phyloP scores from a whole-genome alignment of 2,329 filamentous ascomycete genomes.

The Pleomassaria siparia region DNA sequence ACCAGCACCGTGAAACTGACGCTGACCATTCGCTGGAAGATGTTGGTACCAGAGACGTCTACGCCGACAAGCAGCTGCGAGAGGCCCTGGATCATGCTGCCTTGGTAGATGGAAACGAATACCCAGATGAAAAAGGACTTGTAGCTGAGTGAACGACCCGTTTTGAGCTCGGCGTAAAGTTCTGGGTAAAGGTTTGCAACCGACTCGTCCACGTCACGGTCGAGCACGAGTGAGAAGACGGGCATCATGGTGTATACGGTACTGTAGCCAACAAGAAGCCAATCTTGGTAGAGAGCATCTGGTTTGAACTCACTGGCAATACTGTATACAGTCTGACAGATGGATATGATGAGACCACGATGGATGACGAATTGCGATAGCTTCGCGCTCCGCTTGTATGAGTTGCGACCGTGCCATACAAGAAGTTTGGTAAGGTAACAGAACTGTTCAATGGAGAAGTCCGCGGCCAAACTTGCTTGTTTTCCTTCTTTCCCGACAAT shows the following conservation, averaged over 20 bases:
- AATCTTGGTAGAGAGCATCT: conserved; percentile 89
- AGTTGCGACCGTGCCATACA: conserved; percentile 98
- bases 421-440: conserved; percentile 91
- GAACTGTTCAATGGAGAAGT: conserved; percentile 96
- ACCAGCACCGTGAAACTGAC: conserved; percentile 91
- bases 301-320: conserved; percentile 92
- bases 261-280: conserved; percentile 94
- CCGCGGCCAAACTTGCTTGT: conserved; percentile 90
- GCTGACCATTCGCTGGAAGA: conserved; percentile 68
- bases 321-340: conserved; percentile 97
- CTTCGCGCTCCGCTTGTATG: conserved; percentile 94
- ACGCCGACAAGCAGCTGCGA: conserved; percentile 83
- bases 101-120: conserved; percentile 91
- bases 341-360: conserved; percentile 88
- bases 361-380: conserved; percentile 98
- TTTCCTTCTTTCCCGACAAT: conserved; percentile 98
- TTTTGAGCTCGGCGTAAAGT: conserved; percentile 95
- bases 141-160: conserved; percentile 83
- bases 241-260: conserved; percentile 94
- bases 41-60: conserved; percentile 41
- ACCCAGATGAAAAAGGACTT: conserved; percentile 98
- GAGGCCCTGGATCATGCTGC: conserved; percentile 91
- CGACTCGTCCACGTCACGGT: conserved; percentile 92
- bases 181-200: conserved; percentile 95
- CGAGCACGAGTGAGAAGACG: conserved; percentile 89